These are phyloP conservation scores for Urochloa ruziziensis DNA, from an alignment of 176 grass and related monocot genomes.

Conservation along the genomic window DNA sequence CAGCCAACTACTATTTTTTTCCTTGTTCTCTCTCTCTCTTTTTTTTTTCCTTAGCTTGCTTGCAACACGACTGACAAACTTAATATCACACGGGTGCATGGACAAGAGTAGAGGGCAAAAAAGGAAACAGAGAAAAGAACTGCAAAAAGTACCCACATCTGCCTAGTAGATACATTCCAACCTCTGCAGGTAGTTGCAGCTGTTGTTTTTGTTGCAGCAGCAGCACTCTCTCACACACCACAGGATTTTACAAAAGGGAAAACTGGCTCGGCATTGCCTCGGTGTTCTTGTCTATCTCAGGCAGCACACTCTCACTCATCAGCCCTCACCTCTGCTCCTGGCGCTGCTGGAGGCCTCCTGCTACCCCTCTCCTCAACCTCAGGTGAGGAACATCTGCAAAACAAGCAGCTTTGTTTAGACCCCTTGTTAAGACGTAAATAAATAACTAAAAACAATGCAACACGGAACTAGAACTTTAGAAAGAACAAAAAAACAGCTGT, in stretches of 20 bases:
- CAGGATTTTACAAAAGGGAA: slow-evolving; percentile 52
- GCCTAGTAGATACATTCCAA: slow-evolving; percentile 46
- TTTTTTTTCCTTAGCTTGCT: slow-evolving; percentile 16
- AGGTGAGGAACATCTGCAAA: slow-evolving; percentile 38
- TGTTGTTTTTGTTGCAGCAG: background rate
- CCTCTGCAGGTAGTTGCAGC: slow-evolving; percentile 34
- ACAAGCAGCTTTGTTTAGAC: slow-evolving; percentile 17
- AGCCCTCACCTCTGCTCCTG: slow-evolving; percentile 39
- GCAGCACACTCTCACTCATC: background rate
- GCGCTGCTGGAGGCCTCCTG: background rate
- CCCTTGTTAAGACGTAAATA: slow-evolving; percentile 5
- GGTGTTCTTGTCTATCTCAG: slow-evolving; percentile 30
- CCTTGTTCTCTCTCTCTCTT: slow-evolving; percentile 12
- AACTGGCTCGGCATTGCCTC: slow-evolving; percentile 42
- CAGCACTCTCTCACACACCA: slow-evolving; percentile 42
- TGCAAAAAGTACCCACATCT: slow-evolving; percentile 41
- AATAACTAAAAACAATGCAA: background rate
- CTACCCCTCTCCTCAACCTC: slow-evolving; percentile 28
- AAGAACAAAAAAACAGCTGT: background rate
- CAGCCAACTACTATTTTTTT: background rate
- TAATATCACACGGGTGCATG: slow-evolving; percentile 52
- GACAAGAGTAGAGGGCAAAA: slow-evolving; percentile 28
- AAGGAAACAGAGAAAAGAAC: background rate
- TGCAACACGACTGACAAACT: slow-evolving; percentile 53
- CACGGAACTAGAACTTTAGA: background rate